Base-by-base conservation (phyloP, 1,284 basidiomycete species). In the Sphagnurus paluster region DNA sequence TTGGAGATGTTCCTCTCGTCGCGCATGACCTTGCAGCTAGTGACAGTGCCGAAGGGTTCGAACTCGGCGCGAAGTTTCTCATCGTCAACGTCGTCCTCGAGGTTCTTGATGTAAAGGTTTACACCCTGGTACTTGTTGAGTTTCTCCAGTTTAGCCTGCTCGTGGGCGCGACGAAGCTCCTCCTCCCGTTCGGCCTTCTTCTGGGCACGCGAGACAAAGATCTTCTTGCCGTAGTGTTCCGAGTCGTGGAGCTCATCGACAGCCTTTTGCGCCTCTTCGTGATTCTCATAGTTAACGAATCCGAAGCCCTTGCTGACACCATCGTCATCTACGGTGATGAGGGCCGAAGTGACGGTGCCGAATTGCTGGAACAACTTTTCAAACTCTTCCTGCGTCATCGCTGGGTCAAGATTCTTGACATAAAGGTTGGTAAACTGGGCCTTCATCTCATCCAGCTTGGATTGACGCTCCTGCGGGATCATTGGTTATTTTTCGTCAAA, bases 91-190 rank as follows among this genome's bases (percentile, higher is more conserved):
- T 95, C 91, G 62, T 95, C 93, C 68, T 90, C 84, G 63, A 90
- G 75, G 78, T 99, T 99, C 84, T 99, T 99, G 84, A 99, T 89
- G 78, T 99, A 99, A 47, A 99, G 79, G 79, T 99, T 99, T 71
- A 98, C 94, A 56, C 97, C 97, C 64, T 98, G 94, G 67, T 93
- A 98, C 77, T 99, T 98, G 83, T 90, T 91, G 60, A 97, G 72
- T 72, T 96, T 96, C 81, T 99, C 97, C 79, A 95, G 85, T 75
- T 96, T 93, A 52, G 91, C 93, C 69, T 86, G 87, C 76, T 98
- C 96, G 73, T 98, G 98, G 9, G 90, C 89, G 65, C 82, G 82
- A 66, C 93, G 89, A 48, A 99, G 76, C 74, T 99, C 97, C 64
- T 97, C 93, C 75, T 98, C 95, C 49, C 96, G 93, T 76, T 99